Base-by-base conservation (phyloP, 2,329 filamentous ascomycete species). In the Penicillium freii region DNA sequence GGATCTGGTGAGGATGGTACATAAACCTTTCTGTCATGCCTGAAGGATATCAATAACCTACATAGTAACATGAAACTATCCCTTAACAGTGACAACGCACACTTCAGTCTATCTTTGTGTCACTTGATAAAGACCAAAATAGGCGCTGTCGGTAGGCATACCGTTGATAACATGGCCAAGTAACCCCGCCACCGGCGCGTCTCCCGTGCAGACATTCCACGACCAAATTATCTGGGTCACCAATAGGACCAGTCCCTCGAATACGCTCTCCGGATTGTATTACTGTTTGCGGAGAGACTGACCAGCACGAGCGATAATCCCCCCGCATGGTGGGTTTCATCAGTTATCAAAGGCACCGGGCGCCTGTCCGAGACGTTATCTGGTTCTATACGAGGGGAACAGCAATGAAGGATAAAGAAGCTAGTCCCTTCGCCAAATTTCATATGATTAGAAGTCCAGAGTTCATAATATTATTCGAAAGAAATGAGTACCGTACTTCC, bases 111-210 rank as follows among this genome's bases (percentile, higher is more conserved):
- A 51, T 31, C 33, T 38, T 40, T 10, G 9, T 17, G n/a, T n/a
- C 19, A 43, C n/a, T 31, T 36, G 21, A 46, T n/a, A 29, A 27
- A 19, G 19, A 17, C 27, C 8, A 29, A 43, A 43, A 36, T 29
- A 29, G 23, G 34, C 19, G 27, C 21, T 25, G 50, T 53, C 54
- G 54, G 54, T 47, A 47, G 42, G 13, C 43, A 47, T 23, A 47
- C 54, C 54, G 54, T 53, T 47, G 43, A 53, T 42, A 53, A 8
- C 17, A 19, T 38, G 25, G n/a, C 19, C 27, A 17, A 56, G 25
- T 21, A 52, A 56, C 42, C 54, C 48, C 54, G 54, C 54, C 49
- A 42, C 54, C 54, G 54, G 54, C 49, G 27, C 42, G 42, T 53
- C 49, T 57, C 13, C 54, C 54, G 49, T 47, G 13, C 49, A 56